A percentile compares a stretch with the other conserved stretches of the same genome.
phyloP scores from a whole-genome alignment of 2,329 filamentous ascomycete species.

The Fusarium verrucosum region DNA sequence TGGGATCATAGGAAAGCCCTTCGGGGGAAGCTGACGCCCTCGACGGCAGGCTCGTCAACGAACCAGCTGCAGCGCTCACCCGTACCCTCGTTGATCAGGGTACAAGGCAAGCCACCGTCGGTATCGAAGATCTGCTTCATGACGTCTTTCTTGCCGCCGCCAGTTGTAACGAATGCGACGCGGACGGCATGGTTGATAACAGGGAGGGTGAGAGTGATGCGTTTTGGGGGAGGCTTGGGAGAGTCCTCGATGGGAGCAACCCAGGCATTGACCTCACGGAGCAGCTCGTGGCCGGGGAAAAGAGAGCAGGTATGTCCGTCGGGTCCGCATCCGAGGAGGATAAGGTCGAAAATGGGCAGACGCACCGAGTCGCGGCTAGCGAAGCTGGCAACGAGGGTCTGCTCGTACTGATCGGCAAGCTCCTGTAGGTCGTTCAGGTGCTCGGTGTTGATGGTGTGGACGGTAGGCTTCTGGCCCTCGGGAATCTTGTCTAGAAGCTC shows the following conservation, averaged over 20 bases:
- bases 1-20: slow-evolving; percentile 66
- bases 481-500: slow-evolving; percentile 93
- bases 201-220: slow-evolving; percentile 91
- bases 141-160: slow-evolving; percentile 87
- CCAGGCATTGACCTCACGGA: slow-evolving; percentile 90
- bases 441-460: slow-evolving; percentile 78
- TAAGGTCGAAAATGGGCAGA: slow-evolving; percentile 91
- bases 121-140: slow-evolving; percentile 92
- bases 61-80: slow-evolving; percentile 96
- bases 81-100: slow-evolving; percentile 83
- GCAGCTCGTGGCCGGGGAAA: slow-evolving; percentile 87
- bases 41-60: slow-evolving; percentile 84
- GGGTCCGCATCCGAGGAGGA: slow-evolving; percentile 92
- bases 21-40: slow-evolving; percentile 84
- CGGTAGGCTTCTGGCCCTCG: slow-evolving; percentile 68
- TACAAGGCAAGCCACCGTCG: slow-evolving; percentile 80
- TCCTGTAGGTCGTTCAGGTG: slow-evolving; percentile 83
- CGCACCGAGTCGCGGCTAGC: slow-evolving; percentile 93
- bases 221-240: slow-evolving; percentile 89
- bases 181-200: slow-evolving; percentile 88
- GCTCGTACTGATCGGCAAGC: slow-evolving; percentile 92
- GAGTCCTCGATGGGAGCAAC: slow-evolving; percentile 91
- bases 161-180: slow-evolving; percentile 92
- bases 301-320: slow-evolving; percentile 98
- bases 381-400: slow-evolving; percentile 84